Evolutionary conservation across 306 rosid genomes (phyloP), one percentile per base, ranked within the genome.

Genomic region (Lathyrus tuberosus): DNA sequence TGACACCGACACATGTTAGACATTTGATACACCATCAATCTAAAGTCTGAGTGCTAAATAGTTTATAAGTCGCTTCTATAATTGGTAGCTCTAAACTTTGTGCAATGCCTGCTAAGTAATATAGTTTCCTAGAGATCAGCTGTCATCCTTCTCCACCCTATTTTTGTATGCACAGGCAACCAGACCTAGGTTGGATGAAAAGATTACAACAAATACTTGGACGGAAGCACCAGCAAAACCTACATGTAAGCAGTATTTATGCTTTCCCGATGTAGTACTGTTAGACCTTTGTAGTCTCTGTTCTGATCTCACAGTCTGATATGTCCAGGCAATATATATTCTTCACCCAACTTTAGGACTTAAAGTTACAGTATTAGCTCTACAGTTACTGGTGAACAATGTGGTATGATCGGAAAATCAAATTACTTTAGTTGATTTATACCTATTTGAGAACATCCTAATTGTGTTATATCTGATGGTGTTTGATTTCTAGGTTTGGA

Each of bases 281-380:
- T 22, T 43, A 70, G 26, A 65, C 31, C 17, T 79, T 78, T 40
- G 10, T 70, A 13, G 40, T 72, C 46, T 62, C 68, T 57, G 54
- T 42, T 76, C 81, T 86, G 56, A 85, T 84, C 54, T 60, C 70
- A 48, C 76, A 9, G 44, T 81, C 71, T 73, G 71, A 56, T 78
- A 10, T 71, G 17, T 72, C 10, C 77, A 95, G 99, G 99, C 97
- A 63, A 87, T 95, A 78, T 91, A 91, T 53, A 80, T 95, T 76
- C 99, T 95, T 65, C 99, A 95, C 86, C 96, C 99, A 14, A 84
- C 95, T 12, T 42, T 95, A 70, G 97, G 99, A 62, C 92, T 95
- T 37, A 95, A 95, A 85, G 68, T 95, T 43, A 87, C 99, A 26
- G 78, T 91, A 60, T 76, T 89, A 35, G 87, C 86, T 6, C 82